These are phyloP conservation scores for Didymellaceae sp. DNA, from an alignment of 2,329 filamentous ascomycete genomes.

Conservation along the genomic window DNA sequence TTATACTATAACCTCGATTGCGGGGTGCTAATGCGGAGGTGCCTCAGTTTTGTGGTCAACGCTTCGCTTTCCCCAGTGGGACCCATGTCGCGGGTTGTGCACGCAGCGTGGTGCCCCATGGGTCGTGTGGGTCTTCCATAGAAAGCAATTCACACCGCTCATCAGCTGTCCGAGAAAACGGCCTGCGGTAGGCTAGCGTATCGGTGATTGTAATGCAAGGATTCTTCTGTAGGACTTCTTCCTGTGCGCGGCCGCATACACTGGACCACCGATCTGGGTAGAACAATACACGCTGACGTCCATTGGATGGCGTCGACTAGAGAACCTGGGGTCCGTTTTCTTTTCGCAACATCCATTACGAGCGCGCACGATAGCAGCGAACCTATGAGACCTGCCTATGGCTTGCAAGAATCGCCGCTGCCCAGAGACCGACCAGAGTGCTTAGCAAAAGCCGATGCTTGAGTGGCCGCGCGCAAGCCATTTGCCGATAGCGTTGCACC, in stretches of 20 bases:
- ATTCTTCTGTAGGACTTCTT: background rate
- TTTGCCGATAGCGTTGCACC: background rate
- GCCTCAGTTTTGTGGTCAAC: background rate
- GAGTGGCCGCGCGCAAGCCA: slow-evolving; percentile 12
- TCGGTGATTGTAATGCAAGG: slow-evolving; percentile 2
- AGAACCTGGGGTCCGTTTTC: slow-evolving; percentile 1
- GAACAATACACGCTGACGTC: background rate
- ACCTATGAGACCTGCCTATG: slow-evolving; percentile 14
- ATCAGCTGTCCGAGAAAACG: slow-evolving; percentile 1
- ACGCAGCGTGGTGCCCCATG: background rate
- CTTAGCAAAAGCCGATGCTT: slow-evolving; percentile 17
- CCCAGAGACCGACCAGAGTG: slow-evolving; percentile 8
- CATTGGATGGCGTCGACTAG: background rate
- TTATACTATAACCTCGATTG: slow-evolving; percentile 9
- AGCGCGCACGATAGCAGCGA: background rate
- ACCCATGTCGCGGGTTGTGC: slow-evolving; percentile 1
- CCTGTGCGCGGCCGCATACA: slow-evolving; percentile 13
- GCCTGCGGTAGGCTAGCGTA: slow-evolving; percentile 4
- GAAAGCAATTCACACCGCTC: slow-evolving; percentile 4
- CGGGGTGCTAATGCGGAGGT: slow-evolving; percentile 19
- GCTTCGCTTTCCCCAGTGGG: slow-evolving; percentile 4
- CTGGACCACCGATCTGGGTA: background rate
- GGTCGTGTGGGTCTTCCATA: slow-evolving; percentile 12
- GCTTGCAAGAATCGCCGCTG: slow-evolving; percentile 8
- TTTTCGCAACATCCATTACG: slow-evolving; percentile 4